Evolutionary conservation across 1,284 basidiomycete species (phyloP).

Genomic region (Cryptococcus sp.): DNA sequence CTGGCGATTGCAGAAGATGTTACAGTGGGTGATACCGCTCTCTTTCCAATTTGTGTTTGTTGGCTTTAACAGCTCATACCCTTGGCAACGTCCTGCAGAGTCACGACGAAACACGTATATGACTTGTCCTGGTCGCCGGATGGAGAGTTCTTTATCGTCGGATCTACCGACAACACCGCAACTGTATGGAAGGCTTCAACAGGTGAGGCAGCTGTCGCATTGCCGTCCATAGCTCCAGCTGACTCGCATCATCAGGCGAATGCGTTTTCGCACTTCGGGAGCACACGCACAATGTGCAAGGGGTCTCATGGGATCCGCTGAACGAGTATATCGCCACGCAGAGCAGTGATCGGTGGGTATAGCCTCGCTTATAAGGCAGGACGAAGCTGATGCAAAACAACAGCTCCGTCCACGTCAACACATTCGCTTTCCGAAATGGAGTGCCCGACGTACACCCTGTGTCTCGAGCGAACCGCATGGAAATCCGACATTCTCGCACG

Average conservation of each 20-base stretch:
- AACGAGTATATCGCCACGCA: slow-evolving; percentile 95
- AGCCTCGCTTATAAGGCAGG: background rate
- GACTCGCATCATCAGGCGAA: slow-evolving; percentile 35
- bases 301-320: slow-evolving; percentile 93
- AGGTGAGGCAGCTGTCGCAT: slow-evolving; percentile 29
- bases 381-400: slow-evolving; percentile 3
- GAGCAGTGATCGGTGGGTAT: slow-evolving; percentile 72
- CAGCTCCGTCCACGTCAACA: slow-evolving; percentile 80
- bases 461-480: slow-evolving; percentile 50
- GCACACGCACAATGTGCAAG: slow-evolving; percentile 92
- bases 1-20: slow-evolving; percentile 89
- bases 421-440: slow-evolving; percentile 73
- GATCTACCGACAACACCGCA: slow-evolving; percentile 94
- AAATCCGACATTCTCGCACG: slow-evolving; percentile 52
- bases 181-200: slow-evolving; percentile 51
- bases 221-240: background rate
- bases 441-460: slow-evolving; percentile 72
- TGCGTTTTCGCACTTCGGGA: slow-evolving; percentile 58
- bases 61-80: background rate
- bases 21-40: slow-evolving; percentile 62
- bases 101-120: slow-evolving; percentile 89
- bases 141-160: slow-evolving; percentile 88
- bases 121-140: slow-evolving; percentile 97
- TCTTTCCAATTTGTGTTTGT: background rate
- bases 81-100: slow-evolving; percentile 31